These are phyloP conservation scores for Zea luxurians DNA, from an alignment of 176 grass and related monocot genomes.

Conservation along the genomic window DNA sequence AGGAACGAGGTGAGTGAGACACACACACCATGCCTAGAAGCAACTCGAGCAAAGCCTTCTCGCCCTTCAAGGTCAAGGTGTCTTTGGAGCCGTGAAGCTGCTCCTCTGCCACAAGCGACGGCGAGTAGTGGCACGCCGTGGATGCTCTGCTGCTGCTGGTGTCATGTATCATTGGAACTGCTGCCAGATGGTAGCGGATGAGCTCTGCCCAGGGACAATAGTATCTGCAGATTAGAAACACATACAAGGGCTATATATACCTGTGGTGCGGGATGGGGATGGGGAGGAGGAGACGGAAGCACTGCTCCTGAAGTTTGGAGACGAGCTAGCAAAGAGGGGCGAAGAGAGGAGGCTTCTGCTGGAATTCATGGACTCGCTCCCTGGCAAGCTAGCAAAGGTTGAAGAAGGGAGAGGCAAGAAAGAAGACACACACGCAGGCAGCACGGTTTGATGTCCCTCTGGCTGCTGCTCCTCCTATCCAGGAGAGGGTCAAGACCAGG, in stretches of 20 bases:
- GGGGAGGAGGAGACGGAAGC: neutral
- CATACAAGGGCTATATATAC: neutral
- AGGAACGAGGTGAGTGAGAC: neutral
- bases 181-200: constrained; percentile 13
- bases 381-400: neutral
- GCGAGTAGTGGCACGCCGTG: neutral
- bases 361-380: constrained; percentile 42
- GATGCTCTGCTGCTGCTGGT: constrained; percentile 28
- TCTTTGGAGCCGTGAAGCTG: constrained; percentile 40
- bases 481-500: too few relatives aligned
- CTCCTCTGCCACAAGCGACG: constrained; percentile 44
- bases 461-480: too few relatives aligned
- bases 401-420: neutral
- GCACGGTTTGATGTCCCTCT: too few relatives aligned
- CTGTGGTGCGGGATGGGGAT: constrained; percentile 34
- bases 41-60: constrained; percentile 56
- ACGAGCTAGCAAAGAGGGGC: constrained; percentile 41
- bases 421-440: too few relatives aligned
- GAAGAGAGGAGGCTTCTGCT: constrained; percentile 57
- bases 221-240: too few relatives aligned
- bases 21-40: constrained; percentile 33
- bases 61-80: constrained; percentile 38
- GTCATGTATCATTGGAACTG: constrained; percentile 56
- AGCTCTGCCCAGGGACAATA: neutral
- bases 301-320: constrained; percentile 34